Evolutionary conservation across 257 asterid species (phyloP).

Genomic region (Solanum gandarillasii): DNA sequence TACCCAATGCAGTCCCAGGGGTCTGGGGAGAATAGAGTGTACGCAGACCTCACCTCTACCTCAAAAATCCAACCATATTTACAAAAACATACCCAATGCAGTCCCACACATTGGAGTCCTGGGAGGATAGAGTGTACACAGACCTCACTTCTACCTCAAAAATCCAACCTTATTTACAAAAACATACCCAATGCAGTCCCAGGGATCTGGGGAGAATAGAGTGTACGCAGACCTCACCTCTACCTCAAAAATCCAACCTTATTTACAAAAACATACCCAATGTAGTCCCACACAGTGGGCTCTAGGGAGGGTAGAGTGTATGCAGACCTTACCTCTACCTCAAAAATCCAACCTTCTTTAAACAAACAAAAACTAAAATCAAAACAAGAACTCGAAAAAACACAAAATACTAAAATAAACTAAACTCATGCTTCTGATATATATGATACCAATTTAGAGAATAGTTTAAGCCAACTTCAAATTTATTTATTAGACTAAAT

Average conservation of each 20-base stretch:
- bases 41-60: too few relatives aligned
- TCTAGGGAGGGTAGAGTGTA: too few relatives aligned
- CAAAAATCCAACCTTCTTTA: neutral
- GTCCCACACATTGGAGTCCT: too few relatives aligned
- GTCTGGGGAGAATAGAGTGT: too few relatives aligned
- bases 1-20: too few relatives aligned
- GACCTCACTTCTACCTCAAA: conserved; percentile 6
- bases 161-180: neutral
- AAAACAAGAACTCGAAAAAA: neutral
- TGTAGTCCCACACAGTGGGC: too few relatives aligned
- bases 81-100: too few relatives aligned
- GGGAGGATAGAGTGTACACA: too few relatives aligned
- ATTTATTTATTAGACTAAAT: neutral
- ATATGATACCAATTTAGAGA: neutral
- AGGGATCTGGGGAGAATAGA: rapidly evolving
- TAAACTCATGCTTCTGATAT: neutral
- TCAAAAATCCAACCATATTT: too few relatives aligned
- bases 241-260: conserved; percentile 14
- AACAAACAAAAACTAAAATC: conserved; percentile 16
- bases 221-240: rapidly evolving
- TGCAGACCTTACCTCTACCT: neutral
- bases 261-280: too few relatives aligned
- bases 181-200: too few relatives aligned
- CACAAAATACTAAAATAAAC: neutral
- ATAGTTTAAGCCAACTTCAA: neutral